Conservation (phyloP, 129 eudicot genomes). For the Ambrosia trifida region DNA sequence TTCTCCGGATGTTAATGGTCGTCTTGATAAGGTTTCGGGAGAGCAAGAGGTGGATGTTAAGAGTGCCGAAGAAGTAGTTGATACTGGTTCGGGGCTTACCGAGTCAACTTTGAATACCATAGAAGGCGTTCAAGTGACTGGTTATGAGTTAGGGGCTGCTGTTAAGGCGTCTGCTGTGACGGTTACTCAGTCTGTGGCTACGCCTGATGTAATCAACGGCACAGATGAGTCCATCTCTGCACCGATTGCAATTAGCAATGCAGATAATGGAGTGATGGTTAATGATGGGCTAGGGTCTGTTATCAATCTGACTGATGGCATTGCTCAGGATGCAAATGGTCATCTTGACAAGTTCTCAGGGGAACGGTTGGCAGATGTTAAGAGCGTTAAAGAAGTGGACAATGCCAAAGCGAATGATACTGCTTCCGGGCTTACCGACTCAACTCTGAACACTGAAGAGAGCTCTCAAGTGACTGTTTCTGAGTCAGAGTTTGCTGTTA, state of each 20-base stretch:
- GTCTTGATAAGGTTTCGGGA: no score
- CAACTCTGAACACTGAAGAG: slow-evolving; percentile 13
- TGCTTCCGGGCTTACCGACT: slow-evolving; percentile 17
- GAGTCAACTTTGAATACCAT: no score
- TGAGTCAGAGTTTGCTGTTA: slow-evolving; percentile 14
- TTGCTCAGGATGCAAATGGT: not conserved
- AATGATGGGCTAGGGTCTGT: slow-evolving; percentile 16
- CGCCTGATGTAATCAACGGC: no score
- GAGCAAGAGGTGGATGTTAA: not conserved
- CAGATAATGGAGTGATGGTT: slow-evolving; percentile 21
- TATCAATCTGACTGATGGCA: slow-evolving; percentile 4
- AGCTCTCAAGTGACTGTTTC: slow-evolving; percentile 10
- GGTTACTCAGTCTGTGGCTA: not conserved
- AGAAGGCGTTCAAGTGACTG: no score
- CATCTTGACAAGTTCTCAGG: not conserved
- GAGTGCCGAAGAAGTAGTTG: slow-evolving; percentile 1
- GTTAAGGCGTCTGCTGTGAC: no score
- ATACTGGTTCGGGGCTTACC: no score
- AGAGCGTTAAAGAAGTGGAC: slow-evolving; percentile 15
- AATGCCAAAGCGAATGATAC: slow-evolving; percentile 8
- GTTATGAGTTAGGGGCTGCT: no score
- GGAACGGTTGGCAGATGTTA: slow-evolving; percentile 1
- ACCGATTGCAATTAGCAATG: slow-evolving; percentile 17
- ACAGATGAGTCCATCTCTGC: not conserved
- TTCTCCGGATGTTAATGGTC: no score